Conservation (phyloP, 805 yeast genomes). For the Metschnikowia santaceciliae region DNA sequence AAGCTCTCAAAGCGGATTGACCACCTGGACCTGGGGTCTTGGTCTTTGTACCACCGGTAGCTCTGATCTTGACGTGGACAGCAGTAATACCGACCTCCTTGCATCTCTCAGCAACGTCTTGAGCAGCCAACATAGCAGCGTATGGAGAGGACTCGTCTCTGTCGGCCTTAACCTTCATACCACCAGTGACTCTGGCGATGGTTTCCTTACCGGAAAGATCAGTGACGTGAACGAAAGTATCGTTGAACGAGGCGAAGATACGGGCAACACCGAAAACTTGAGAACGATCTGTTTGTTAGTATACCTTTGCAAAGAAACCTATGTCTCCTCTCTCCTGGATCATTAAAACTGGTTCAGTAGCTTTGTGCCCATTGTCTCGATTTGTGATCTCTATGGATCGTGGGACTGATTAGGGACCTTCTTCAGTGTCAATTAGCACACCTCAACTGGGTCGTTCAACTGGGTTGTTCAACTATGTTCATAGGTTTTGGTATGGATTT, state of each 20-base stretch:
- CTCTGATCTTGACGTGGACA: slow-evolving; percentile 99
- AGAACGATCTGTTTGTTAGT: slow-evolving; percentile 60
- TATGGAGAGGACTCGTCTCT: slow-evolving; percentile 99
- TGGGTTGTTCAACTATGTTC: no score
- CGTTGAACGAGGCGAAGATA: slow-evolving; percentile 99
- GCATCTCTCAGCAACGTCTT: slow-evolving; percentile 98
- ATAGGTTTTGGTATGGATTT: no score
- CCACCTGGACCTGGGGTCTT: slow-evolving; percentile 99
- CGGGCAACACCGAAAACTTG: slow-evolving; percentile 99
- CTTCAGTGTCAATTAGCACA: no score
- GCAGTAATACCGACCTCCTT: slow-evolving; percentile 99
- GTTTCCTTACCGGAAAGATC: slow-evolving; percentile 99
- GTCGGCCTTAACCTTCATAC: slow-evolving; percentile 99
- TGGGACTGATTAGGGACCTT: no score
- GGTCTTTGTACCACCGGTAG: slow-evolving; percentile 99
- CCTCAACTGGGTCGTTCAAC: no score
- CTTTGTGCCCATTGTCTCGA: no score
- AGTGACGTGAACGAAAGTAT: slow-evolving; percentile 99
- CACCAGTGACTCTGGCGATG: slow-evolving; percentile 99
- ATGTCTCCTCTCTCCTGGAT: no score
- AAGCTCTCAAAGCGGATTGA: slow-evolving; percentile 98
- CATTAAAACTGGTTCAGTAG: no score
- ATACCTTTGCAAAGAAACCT: neutral
- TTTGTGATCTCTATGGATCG: no score
- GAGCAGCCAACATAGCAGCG: slow-evolving; percentile 99